A percentile compares a stretch with the other conserved stretches of the same genome.
Evolutionary conservation across 2,329 filamentous ascomycete genomes (phyloP).

Genomic region (Calonectria leucothoes): DNA sequence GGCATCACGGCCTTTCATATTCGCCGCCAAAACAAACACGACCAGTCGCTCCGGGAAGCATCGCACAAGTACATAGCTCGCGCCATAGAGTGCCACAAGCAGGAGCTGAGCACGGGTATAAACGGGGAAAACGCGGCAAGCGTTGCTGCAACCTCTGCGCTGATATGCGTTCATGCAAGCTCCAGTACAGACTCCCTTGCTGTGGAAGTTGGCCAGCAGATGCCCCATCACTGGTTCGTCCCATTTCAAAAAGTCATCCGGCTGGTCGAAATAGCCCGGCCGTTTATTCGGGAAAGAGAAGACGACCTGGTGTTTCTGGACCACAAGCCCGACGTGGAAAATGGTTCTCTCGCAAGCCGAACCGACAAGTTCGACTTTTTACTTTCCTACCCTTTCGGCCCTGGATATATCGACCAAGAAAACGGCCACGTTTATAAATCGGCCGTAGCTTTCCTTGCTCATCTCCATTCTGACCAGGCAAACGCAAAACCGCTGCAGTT

Average conservation of each 20-base stretch:
- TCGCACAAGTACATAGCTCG: constrained; percentile 3
- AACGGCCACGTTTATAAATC: not conserved
- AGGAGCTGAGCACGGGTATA: not conserved
- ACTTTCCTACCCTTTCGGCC: not conserved
- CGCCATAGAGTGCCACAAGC: not conserved
- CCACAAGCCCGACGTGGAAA: not conserved
- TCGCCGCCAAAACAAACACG: not conserved
- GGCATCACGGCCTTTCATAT: constrained; percentile 13
- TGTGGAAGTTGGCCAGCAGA: not conserved
- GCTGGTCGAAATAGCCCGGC: not conserved
- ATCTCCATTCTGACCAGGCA: not conserved
- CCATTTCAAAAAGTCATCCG: not conserved
- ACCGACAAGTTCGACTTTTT: not conserved
- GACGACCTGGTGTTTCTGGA: not conserved
- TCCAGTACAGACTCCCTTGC: not conserved
- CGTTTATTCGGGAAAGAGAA: not conserved
- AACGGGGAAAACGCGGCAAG: not conserved
- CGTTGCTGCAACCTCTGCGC: not conserved
- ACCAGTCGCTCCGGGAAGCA: not conserved
- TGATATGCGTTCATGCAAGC: not conserved
- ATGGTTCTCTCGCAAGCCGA: not conserved
- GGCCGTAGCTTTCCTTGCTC: not conserved
- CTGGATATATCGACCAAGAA: not conserved
- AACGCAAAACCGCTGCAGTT: not conserved
- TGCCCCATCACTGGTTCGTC: constrained; percentile 7